Base-by-base conservation (phyloP, 352 stramenopile species). In the Phytopythium litorale region DNA sequence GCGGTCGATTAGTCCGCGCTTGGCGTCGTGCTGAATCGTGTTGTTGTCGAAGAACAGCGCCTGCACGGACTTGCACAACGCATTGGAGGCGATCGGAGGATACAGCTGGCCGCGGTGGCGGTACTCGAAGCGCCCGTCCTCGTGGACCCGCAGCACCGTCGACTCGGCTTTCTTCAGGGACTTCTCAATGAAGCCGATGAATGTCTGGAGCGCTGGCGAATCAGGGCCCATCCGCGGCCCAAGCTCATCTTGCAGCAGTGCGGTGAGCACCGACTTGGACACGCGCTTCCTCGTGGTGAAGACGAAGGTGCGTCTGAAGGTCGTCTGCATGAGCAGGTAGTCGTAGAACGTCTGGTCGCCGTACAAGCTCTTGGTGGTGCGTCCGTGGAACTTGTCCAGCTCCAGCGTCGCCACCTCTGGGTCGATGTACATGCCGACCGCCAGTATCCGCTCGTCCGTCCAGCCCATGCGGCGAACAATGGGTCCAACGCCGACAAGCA, bases 301-400 rank as follows among this genome's bases (percentile, higher is more conserved):
- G 8, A 94, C 84, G 62, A 89, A 90, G 56, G 73, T 92, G 37
- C 84, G 80, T 32, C 84, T 75, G 64, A 94, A 91, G 2, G 72
- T 81, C 25, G 80, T 79, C 1, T 80, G 61, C 49, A 78, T 71
- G 32, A 90, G 60, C 42, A 90, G 18, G 21, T 80, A 70, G 57
- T 91, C 72, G 73, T 94, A 94, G 28, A 94, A 94, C 2, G 68
- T 58, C 53, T 89, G 85, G 54, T 92, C 85, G 57, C 84, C 85
- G 54, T 87, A 76, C 56, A 92, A 65, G 62, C 73, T 87, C 72
- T 86, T 87, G 49, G 75, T 72, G 0, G 68, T 74, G 13, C 71
- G 75, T 0, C 75, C 79, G 32, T 87, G 54, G 56, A 94, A 89
- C 19, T 73, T 76, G 9, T 78, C 67, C 7, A 92, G 70, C 62